These are phyloP conservation scores for Sistotremastrum niveocremeum DNA, from an alignment of 768 basidiomycete genomes.

Conservation along the genomic window DNA sequence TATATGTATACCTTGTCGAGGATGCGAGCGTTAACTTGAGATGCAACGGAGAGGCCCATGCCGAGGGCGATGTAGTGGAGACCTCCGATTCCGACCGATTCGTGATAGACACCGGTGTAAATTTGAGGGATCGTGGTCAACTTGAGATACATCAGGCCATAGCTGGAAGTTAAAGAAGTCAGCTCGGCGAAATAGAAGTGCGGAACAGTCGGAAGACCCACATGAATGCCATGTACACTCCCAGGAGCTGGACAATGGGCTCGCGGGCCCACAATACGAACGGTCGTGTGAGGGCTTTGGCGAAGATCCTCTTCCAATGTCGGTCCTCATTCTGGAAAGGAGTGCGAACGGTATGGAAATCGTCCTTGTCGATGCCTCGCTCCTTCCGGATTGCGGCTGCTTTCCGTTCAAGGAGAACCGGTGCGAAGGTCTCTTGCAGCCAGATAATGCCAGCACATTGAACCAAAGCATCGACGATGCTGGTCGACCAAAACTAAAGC, in stretches of 20 bases:
- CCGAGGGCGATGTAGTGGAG: constrained; percentile 64
- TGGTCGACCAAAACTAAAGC: constrained; percentile 51
- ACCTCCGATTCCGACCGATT: constrained; percentile 44
- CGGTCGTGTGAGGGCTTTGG: constrained; percentile 47
- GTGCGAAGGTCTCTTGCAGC: constrained; percentile 39
- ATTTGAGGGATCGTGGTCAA: constrained; percentile 51
- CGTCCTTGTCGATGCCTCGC: constrained; percentile 35
- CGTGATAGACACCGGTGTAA: constrained; percentile 39
- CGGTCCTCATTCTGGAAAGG: constrained; percentile 31
- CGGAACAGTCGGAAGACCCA: constrained; percentile 40
- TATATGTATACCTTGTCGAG: constrained; percentile 43
- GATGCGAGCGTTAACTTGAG: constrained; percentile 36
- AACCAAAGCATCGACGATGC: constrained; percentile 38
- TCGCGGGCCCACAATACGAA: constrained; percentile 48
- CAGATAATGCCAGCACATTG: constrained; percentile 43
- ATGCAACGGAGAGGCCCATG: constrained; percentile 38
- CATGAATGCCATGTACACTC: constrained; percentile 54
- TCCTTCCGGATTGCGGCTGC: constrained; percentile 30
- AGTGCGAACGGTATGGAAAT: constrained; percentile 27
- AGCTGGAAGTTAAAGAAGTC: neutral
- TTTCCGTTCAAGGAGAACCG: constrained; percentile 32
- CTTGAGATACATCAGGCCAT: constrained; percentile 11
- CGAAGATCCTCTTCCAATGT: constrained; percentile 37
- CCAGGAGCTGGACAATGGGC: constrained; percentile 54
- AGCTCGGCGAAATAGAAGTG: neutral